Base-by-base conservation (phyloP, 1,139 yeast genomes). In the Blastobotrys serpentis region DNA sequence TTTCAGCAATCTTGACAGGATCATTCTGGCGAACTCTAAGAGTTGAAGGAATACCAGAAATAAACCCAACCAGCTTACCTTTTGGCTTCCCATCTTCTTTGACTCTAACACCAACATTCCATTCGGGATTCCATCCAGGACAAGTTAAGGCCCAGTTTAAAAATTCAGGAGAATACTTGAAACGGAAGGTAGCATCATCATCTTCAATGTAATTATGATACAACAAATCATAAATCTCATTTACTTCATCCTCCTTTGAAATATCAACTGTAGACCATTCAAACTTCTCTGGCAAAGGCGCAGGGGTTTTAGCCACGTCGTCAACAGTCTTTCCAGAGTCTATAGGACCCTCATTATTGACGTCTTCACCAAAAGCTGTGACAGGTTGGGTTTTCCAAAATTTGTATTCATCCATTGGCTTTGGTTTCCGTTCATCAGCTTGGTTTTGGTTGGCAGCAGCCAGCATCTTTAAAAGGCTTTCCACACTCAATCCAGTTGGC, bases 381-480 rank as follows among this genome's bases (percentile, higher is more conserved):
- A 94, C 98, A 0, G 98, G 98, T 68, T 92, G 99, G 5, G 98
- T 94, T 64, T 86, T 86, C 99, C 99, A 92, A 69, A 92, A 92
- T 70, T 87, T 88, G 73, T 90, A 88, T 62, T 89, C 95, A 48
- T 86, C 82, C 89, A 90, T 88, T 30, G 83, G 79, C 62, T 84
- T 85, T 56, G 49, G 57, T 48, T 30, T 21, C 10, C 19, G 33
- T 17, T 43, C 50, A 10, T 23, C 26, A 10, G 26, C 26, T 38
- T 52, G 48, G 22, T 43, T 46, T 39, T 44, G 49, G 44, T 43
- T 49, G 29, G 34, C 53, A 19, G 43, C 43, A 37, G 63, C 55
- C 36, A 62, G 52, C 51, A 60, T 64, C 61, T 74, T 71, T 52
- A 76, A 61, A 48, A 77, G 64, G 46, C 73, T 73, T 49, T 71